These are phyloP conservation scores for Psilocybe azurescens DNA, from an alignment of 768 basidiomycete genomes.

Conservation along the genomic window DNA sequence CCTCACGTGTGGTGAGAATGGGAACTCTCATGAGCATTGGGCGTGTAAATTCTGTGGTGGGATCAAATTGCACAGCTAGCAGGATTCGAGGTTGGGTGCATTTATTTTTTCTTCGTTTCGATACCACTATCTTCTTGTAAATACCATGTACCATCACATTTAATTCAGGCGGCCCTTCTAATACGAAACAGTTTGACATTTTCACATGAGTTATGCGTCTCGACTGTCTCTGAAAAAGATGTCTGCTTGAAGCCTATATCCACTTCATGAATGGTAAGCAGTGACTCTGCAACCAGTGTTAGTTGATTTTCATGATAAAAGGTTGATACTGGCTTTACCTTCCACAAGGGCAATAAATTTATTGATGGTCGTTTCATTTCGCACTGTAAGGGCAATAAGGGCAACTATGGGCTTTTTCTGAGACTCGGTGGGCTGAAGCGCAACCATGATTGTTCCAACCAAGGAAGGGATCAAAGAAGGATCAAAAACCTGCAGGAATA, in stretches of 20 bases:
- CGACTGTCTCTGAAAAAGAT: conserved; percentile 28
- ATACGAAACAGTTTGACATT: conserved; percentile 53
- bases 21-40: conserved; percentile 72
- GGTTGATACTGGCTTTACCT: conserved; percentile 23
- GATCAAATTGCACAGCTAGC: conserved; percentile 55
- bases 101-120: neutral
- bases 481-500: conserved; percentile 63
- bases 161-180: conserved; percentile 18
- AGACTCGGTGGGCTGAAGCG: conserved; percentile 35
- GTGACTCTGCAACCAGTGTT: conserved; percentile 12
- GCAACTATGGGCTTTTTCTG: conserved; percentile 29
- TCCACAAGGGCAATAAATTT: conserved; percentile 46
- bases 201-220: conserved; percentile 37
- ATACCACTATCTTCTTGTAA: conserved; percentile 4
- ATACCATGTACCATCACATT: neutral
- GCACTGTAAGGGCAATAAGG: conserved; percentile 57
- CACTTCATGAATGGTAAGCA: conserved; percentile 20
- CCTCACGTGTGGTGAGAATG: conserved; percentile 62
- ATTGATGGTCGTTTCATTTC: conserved; percentile 59
- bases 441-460: conserved; percentile 51
- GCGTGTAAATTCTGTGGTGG: conserved; percentile 76
- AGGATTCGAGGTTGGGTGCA: neutral
- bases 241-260: conserved; percentile 12
- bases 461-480: conserved; percentile 63
- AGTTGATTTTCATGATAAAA: neutral